phyloP scores from a whole-genome alignment of 495 filamentous ascomycete genomes.

The Staphylotrichum longicolle region DNA sequence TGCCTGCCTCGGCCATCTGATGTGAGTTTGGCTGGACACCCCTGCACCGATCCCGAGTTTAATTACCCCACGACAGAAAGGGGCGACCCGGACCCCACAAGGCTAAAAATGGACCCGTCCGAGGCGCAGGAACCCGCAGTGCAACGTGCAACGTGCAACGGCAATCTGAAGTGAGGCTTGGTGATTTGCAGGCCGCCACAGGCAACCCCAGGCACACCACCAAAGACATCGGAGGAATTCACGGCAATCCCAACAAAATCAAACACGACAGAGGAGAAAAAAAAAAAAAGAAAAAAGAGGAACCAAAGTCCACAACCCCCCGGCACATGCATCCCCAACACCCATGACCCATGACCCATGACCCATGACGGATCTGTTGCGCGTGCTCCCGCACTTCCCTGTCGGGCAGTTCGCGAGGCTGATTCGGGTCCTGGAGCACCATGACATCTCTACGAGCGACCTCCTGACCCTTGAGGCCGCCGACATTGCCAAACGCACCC shows the following conservation, averaged over 20 bases:
- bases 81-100: not conserved
- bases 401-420: slow-evolving; percentile 68
- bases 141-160: not conserved
- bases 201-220: no score
- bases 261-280: no score
- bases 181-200: no score
- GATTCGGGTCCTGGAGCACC: slow-evolving; percentile 73
- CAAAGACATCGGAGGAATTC: no score
- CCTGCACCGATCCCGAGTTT: no score
- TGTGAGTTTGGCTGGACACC: no score
- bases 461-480: slow-evolving; percentile 79
- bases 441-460: slow-evolving; percentile 73
- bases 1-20: no score
- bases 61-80: not conserved
- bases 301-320: no score
- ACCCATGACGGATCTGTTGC: slow-evolving; percentile 82
- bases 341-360: slow-evolving; percentile 9
- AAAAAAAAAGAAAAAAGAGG: no score
- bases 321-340: not conserved
- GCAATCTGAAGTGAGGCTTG: no score
- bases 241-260: no score
- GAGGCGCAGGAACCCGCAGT: not conserved
- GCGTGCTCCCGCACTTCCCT: slow-evolving; percentile 75
- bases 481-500: slow-evolving; percentile 83
- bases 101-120: slow-evolving; percentile 12